phyloP scores from a whole-genome alignment of 75 land plant species.

The Cryptomeria japonica region DNA sequence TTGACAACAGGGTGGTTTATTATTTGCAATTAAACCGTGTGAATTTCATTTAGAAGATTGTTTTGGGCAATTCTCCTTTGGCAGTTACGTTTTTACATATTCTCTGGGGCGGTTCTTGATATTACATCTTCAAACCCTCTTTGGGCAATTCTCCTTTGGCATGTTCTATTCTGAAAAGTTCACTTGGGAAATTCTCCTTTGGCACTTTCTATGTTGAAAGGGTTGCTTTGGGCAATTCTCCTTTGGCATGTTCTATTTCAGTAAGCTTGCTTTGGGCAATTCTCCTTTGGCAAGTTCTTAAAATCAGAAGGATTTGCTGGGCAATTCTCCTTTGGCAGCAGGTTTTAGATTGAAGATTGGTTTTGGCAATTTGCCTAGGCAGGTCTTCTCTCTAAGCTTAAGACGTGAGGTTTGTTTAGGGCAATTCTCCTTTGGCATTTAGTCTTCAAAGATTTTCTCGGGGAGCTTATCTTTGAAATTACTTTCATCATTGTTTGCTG shows the following conservation, averaged over 20 bases:
- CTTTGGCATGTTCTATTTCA: constrained; percentile 21
- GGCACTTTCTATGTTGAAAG: constrained; percentile 22
- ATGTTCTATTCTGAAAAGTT: constrained; percentile 24
- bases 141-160: constrained; percentile 30
- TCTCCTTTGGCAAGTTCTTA: constrained; percentile 10
- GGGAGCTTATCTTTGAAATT: background rate
- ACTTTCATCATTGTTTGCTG: background rate
- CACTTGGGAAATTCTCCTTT: constrained; percentile 5
- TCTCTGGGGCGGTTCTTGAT: constrained; percentile 28
- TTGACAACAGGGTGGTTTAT: background rate
- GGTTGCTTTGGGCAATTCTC: constrained; percentile 27
- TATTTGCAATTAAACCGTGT: background rate
- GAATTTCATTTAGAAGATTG: background rate
- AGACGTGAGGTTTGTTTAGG: background rate
- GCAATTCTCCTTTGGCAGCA: constrained; percentile 14
- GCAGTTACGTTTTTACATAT: constrained; percentile 11
- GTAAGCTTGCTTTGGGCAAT: constrained; percentile 18
- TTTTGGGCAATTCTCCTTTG: constrained; percentile 37
- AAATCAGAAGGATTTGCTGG: constrained; percentile 19
- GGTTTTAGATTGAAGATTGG: constrained; percentile 4
- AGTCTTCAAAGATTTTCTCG: background rate
- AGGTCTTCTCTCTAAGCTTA: constrained; percentile 14
- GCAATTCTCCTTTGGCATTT: constrained; percentile 61
- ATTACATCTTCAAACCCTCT: constrained; percentile 7
- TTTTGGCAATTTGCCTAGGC: background rate